Evolutionary conservation across 2,329 filamentous ascomycete species (phyloP).

Genomic region (Aspergillus fischeri): DNA sequence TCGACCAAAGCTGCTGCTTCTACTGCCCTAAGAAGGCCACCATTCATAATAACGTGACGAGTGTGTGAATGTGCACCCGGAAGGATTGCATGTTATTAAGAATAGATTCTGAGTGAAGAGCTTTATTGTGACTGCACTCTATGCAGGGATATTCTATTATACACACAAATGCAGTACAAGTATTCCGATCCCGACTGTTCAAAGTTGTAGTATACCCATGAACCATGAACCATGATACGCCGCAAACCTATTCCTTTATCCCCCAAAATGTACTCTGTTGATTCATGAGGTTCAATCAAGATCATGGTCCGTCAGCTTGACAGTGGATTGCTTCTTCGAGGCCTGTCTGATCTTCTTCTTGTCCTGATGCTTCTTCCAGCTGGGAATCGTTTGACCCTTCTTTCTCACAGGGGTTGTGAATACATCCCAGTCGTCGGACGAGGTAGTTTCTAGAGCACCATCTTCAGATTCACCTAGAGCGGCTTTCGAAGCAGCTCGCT

Average conservation of each 20-base stretch:
- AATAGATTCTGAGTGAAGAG: conserved; percentile 22
- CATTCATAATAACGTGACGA: not conserved
- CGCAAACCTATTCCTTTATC: conserved; percentile 2
- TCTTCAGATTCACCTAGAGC: conserved; percentile 23
- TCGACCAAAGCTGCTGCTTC: not conserved
- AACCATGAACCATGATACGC: not conserved
- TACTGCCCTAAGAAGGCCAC: not conserved
- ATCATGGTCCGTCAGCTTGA: conserved; percentile 1
- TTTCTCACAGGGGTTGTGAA: conserved; percentile 22
- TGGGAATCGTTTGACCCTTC: conserved; percentile 34
- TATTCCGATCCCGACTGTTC: not conserved
- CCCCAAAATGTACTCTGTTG: not conserved
- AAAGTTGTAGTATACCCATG: not conserved
- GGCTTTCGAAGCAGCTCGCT: conserved; percentile 28
- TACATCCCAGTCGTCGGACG: conserved; percentile 6
- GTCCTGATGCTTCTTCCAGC: conserved; percentile 42
- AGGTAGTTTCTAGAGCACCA: conserved; percentile 5
- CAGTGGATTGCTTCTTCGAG: conserved; percentile 31
- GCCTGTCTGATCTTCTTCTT: conserved; percentile 42
- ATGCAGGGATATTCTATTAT: conserved; percentile 11
- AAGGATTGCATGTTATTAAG: not conserved
- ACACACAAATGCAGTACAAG: conserved; percentile 15
- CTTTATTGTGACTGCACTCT: conserved; percentile 10
- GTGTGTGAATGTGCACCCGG: not conserved
- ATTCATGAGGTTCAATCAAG: not conserved